A percentile compares a stretch with the other conserved stretches of the same genome.
Evolutionary conservation across 306 rosid genomes (phyloP).

Genomic region (Pterocarpus santalinus): DNA sequence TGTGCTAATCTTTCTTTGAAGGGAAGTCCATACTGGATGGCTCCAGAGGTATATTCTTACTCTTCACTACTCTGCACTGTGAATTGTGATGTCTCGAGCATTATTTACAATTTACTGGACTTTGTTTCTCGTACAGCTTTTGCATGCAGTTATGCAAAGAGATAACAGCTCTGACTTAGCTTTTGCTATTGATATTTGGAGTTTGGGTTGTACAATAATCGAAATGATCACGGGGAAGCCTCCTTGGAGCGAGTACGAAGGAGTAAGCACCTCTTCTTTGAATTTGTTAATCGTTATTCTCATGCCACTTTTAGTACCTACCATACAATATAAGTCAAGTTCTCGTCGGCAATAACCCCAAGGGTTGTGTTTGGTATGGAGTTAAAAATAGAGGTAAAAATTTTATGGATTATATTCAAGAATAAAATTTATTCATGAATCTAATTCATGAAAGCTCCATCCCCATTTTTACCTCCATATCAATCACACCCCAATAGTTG

Average conservation of each 20-base stretch:
- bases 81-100: neutral
- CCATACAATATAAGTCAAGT: too few species aligned
- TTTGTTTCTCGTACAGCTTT: slow-evolving; percentile 64
- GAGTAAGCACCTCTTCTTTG: slow-evolving; percentile 61
- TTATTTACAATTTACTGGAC: slow-evolving; percentile 30
- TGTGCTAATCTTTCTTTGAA: slow-evolving; percentile 83
- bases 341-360: too few species aligned
- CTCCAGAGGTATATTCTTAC: slow-evolving; percentile 87
- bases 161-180: slow-evolving; percentile 88
- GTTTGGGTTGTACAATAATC: slow-evolving; percentile 95
- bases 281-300: slow-evolving; percentile 9
- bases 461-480: too few species aligned
- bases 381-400: too few species aligned
- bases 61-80: slow-evolving; percentile 5
- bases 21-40: slow-evolving; percentile 99
- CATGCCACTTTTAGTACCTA: neutral
- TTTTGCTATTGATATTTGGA: slow-evolving; percentile 94
- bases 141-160: slow-evolving; percentile 82
- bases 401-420: too few species aligned
- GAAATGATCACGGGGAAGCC: slow-evolving; percentile 97
- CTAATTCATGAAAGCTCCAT: too few species aligned
- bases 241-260: slow-evolving; percentile 98
- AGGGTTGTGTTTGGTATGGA: too few species aligned
- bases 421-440: too few species aligned
- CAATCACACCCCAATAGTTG: neutral